Conservation (phyloP, 768 basidiomycete species). For the Mycena venus region DNA sequence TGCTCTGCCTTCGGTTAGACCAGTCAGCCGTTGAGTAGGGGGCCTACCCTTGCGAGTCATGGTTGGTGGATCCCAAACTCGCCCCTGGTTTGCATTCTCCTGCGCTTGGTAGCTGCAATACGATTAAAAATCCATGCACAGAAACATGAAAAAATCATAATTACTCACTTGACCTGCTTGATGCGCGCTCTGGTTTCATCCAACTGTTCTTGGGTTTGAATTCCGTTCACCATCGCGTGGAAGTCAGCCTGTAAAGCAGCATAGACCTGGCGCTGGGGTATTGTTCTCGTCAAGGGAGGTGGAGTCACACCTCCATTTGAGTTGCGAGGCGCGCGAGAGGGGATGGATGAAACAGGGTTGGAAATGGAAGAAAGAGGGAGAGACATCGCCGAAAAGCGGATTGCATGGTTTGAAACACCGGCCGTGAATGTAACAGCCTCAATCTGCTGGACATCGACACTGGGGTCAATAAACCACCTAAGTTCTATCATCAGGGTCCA, state of each 20-base stretch:
- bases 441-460: constrained; percentile 9
- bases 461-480: constrained; percentile 40
- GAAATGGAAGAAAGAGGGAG: not conserved
- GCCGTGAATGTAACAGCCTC: too few species aligned
- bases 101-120: not conserved
- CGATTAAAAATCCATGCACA: too few species aligned
- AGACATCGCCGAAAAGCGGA: too few species aligned
- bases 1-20: not conserved
- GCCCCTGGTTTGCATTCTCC: not conserved
- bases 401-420: not conserved
- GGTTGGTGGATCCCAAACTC: not conserved
- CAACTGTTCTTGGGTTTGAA: constrained; percentile 45
- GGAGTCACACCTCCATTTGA: not conserved
- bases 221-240: constrained; percentile 33
- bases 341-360: not conserved
- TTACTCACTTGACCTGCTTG: not conserved
- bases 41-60: too few species aligned
- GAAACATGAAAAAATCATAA: too few species aligned
- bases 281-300: constrained; percentile 38
- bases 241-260: constrained; percentile 41
- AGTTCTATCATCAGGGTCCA: constrained; percentile 20
- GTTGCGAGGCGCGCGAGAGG: not conserved
- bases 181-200: constrained; percentile 13
- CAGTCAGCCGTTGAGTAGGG: not conserved
- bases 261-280: constrained; percentile 41